A percentile compares a stretch with the other conserved stretches of the same genome.
Evolutionary conservation across 495 filamentous ascomycete species (phyloP).

Genomic region (Lasiosphaeria miniovina): DNA sequence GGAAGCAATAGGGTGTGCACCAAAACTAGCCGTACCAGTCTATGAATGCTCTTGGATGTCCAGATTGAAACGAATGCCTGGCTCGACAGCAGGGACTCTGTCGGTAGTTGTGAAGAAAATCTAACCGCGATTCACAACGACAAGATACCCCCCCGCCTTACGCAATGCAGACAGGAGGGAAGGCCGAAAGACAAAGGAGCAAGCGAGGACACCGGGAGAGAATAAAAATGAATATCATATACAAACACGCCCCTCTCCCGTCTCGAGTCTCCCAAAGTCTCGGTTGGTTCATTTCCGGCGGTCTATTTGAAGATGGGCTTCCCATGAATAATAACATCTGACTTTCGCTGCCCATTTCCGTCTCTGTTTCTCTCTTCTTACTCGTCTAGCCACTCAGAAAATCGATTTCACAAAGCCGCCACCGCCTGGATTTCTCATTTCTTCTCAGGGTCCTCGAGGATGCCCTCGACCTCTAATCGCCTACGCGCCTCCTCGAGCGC

Average conservation of each 20-base stretch:
- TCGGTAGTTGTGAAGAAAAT: too few relatives aligned
- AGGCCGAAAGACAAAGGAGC: too few relatives aligned
- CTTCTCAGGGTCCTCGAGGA: slow-evolving; percentile 68
- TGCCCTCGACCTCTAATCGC: slow-evolving; percentile 90
- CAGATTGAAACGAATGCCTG: too few relatives aligned
- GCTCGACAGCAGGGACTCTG: too few relatives aligned
- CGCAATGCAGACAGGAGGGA: too few relatives aligned
- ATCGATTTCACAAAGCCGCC: background rate
- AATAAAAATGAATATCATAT: background rate
- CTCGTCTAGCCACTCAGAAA: slow-evolving; percentile 11
- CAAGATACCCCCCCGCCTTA: too few relatives aligned
- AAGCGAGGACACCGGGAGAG: background rate
- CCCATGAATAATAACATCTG: background rate
- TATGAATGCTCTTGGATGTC: too few relatives aligned
- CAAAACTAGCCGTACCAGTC: too few relatives aligned
- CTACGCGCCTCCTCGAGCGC: slow-evolving; percentile 93
- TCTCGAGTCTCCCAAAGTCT: slow-evolving; percentile 2
- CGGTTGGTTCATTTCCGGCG: background rate
- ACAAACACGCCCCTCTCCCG: slow-evolving; percentile 9
- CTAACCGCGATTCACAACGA: too few relatives aligned
- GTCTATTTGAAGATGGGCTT: background rate
- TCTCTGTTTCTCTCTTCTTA: background rate
- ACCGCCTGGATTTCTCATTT: background rate
- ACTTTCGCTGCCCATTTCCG: background rate
- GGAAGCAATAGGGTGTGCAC: too few relatives aligned